Percentiles rank a stretch among this genome's conserved stretches.
Conservation (phyloP, 2,329 filamentous ascomycete species). For the Furcasterigmium furcatum region DNA sequence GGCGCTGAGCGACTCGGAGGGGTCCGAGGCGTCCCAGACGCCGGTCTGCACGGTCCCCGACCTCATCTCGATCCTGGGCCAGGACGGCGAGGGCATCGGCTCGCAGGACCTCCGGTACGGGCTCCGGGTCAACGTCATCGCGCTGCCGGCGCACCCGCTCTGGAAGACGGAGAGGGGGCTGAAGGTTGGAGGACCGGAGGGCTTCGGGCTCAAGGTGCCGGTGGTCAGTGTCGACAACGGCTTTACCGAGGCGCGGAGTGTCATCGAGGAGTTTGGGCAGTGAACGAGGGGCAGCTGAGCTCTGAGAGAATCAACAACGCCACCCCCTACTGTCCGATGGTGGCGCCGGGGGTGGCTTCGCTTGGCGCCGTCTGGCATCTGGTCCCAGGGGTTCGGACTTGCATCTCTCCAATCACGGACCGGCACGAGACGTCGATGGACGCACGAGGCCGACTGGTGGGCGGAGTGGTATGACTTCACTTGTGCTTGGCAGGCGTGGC, state of each 20-base stretch:
- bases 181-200: constrained; percentile 27
- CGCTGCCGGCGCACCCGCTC: constrained; percentile 42
- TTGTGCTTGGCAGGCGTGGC: too few species aligned
- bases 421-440: too few species aligned
- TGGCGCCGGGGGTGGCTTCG: too few species aligned
- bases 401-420: too few species aligned
- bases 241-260: constrained; percentile 1
- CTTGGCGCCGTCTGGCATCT: too few species aligned
- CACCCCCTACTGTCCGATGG: too few species aligned
- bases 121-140: constrained; percentile 45
- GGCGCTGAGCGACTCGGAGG: constrained; percentile 23
- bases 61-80: constrained; percentile 30
- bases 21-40: constrained; percentile 21
- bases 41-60: constrained; percentile 31
- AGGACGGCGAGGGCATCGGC: constrained; percentile 45
- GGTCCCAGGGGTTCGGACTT: too few species aligned
- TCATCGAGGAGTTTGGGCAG: constrained; percentile 5
- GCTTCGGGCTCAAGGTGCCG: constrained; percentile 25
- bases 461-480: too few species aligned
- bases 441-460: too few species aligned
- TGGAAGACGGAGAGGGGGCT: constrained; percentile 39
- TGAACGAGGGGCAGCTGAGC: too few species aligned
- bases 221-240: constrained; percentile 4
- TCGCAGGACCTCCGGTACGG: constrained; percentile 50
- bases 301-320: too few species aligned